These are phyloP conservation scores for Boletus vinaceobasis DNA, from an alignment of 768 basidiomycete genomes.

Conservation along the genomic window DNA sequence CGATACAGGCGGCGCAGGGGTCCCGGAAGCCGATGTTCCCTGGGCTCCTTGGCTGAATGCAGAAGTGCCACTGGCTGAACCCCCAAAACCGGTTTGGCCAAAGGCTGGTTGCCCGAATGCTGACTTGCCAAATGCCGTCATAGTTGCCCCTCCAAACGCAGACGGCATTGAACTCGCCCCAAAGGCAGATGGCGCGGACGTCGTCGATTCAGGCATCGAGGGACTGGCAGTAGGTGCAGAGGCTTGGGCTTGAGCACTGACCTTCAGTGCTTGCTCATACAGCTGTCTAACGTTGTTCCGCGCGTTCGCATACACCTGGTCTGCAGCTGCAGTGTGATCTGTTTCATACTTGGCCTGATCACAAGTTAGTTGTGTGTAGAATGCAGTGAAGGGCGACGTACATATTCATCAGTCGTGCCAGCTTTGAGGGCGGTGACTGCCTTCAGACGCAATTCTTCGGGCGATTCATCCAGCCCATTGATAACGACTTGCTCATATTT, in stretches of 20 bases:
- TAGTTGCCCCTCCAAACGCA: constrained; percentile 31
- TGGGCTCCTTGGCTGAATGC: constrained; percentile 28
- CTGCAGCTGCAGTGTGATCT: constrained; percentile 50
- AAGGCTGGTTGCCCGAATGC: constrained; percentile 41
- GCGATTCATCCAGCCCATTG: constrained; percentile 63
- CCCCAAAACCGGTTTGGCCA: constrained; percentile 34
- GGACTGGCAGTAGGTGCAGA: constrained; percentile 6
- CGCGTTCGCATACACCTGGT: constrained; percentile 47
- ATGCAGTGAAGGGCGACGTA: constrained; percentile 35
- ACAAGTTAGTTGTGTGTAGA: background rate
- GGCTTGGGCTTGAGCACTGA: constrained; percentile 30
- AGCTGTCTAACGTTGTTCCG: constrained; percentile 46
- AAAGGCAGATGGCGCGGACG: constrained; percentile 38
- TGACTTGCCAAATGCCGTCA: constrained; percentile 22
- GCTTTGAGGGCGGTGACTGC: constrained; percentile 53
- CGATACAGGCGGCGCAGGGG: constrained; percentile 31
- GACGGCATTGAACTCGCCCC: constrained; percentile 29
- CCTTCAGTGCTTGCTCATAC: constrained; percentile 50
- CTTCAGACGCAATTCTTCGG: constrained; percentile 74
- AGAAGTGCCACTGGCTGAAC: constrained; percentile 10
- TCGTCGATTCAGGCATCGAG: constrained; percentile 20
- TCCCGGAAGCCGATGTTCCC: constrained; percentile 35
- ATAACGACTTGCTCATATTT: constrained; percentile 72
- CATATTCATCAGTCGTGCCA: constrained; percentile 64
- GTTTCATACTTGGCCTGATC: constrained; percentile 57